phyloP scores from a whole-genome alignment of 2,329 filamentous ascomycete species.

The Beauveria scarabaeidicola region DNA sequence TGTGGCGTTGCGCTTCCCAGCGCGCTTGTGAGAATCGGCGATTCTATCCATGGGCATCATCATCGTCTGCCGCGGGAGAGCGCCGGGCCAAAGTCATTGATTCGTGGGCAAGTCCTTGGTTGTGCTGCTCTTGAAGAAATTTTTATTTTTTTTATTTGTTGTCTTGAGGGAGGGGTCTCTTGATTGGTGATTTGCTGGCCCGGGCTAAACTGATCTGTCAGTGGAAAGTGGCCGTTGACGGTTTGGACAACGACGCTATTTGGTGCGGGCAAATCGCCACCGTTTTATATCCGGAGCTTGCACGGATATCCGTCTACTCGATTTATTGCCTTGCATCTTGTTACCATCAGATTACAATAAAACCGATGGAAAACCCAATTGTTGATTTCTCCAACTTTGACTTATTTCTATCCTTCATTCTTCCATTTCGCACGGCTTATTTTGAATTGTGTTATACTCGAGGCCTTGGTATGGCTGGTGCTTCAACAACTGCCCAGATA shows the following conservation, averaged over 20 bases:
- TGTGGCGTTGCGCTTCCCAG: slow-evolving; percentile 3
- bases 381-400: too few species aligned
- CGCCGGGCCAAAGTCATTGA: neutral
- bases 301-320: neutral
- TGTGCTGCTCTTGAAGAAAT: neutral
- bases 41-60: neutral
- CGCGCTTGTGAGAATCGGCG: neutral
- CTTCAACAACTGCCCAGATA: too few species aligned
- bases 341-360: neutral
- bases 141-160: too few species aligned
- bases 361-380: too few species aligned
- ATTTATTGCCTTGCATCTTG: neutral
- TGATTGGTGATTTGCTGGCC: neutral
- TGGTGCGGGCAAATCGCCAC: neutral
- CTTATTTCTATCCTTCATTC: too few species aligned
- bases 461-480: too few species aligned
- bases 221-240: neutral
- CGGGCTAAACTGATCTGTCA: neutral
- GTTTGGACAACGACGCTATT: neutral
- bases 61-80: neutral
- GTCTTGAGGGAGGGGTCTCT: neutral
- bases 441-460: too few species aligned
- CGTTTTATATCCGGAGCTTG: neutral
- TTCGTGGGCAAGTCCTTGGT: neutral
- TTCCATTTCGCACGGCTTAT: too few species aligned